Evolutionary conservation across 345 rosid species (phyloP).

Genomic region (Salix dunnii): DNA sequence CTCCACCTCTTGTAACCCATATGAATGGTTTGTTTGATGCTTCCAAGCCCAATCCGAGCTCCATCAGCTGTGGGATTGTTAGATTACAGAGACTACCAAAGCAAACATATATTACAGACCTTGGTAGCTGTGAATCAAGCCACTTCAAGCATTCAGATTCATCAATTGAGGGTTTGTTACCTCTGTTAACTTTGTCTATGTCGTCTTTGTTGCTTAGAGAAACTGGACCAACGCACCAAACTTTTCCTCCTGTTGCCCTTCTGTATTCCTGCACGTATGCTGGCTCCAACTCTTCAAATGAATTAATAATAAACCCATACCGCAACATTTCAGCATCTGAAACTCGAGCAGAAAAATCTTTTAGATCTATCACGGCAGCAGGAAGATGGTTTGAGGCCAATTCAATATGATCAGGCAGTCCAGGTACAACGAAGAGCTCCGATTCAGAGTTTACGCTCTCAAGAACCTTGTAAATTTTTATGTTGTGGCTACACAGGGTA

Average conservation of each 20-base stretch:
- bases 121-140: constrained; percentile 1
- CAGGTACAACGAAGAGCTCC: constrained; percentile 6
- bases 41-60: constrained; percentile 16
- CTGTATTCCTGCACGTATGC: neutral
- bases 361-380: neutral
- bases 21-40: constrained; percentile 13
- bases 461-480: neutral
- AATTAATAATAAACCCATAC: constrained; percentile 9
- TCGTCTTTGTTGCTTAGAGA: constrained; percentile 7
- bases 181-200: constrained; percentile 11
- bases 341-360: neutral
- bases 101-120: constrained; percentile 14
- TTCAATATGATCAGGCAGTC: constrained; percentile 12
- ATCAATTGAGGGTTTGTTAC: neutral
- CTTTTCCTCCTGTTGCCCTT: neutral
- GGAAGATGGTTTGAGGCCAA: neutral
- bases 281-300: constrained; percentile 17
- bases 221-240: constrained; percentile 22
- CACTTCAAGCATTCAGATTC: neutral
- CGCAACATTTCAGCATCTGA: neutral
- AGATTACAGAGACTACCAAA: constrained; percentile 16
- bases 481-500: neutral
- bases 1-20: constrained; percentile 11
- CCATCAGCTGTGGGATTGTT: constrained; percentile 2
- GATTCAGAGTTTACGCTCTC: neutral